A percentile compares a stretch with the other conserved stretches of the same genome.
Evolutionary conservation across 208 protist species (phyloP).

Genomic region (Crithidia sp.): DNA sequence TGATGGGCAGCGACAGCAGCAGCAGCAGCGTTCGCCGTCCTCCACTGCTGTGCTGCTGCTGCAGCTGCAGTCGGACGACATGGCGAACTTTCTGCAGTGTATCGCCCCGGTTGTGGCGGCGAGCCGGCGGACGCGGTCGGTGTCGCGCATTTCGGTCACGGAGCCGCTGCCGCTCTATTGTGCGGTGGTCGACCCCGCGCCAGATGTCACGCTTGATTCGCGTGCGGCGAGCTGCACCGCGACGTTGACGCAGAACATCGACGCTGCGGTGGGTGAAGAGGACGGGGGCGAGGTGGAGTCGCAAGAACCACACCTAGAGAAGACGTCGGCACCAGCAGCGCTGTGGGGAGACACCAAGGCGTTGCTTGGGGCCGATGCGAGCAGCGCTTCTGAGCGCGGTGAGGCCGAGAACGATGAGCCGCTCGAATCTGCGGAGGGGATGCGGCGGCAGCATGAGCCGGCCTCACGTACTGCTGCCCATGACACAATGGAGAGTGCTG

Average conservation of each 20-base stretch:
- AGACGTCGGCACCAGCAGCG: no score
- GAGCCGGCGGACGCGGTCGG: constrained; percentile 58
- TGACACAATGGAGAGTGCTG: constrained; percentile 22
- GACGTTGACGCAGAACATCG: not conserved
- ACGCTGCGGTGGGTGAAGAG: not conserved
- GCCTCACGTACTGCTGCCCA: no score
- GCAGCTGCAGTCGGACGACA: constrained; percentile 51
- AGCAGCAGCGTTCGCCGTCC: not conserved
- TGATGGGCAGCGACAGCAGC: constrained; percentile 1
- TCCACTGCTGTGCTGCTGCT: constrained; percentile 37
- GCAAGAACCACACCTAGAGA: not conserved
- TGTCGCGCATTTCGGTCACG: constrained; percentile 74
- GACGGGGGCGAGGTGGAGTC: not conserved
- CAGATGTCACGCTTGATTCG: not conserved
- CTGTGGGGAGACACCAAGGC: no score
- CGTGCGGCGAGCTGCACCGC: constrained; percentile 1
- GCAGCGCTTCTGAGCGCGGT: no score
- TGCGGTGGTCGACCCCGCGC: constrained; percentile 26
- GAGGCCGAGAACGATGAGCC: no score
- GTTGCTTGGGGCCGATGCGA: no score
- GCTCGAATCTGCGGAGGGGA: no score
- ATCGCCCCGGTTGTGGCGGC: constrained; percentile 68
- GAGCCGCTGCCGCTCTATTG: constrained; percentile 61
- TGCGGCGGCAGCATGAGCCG: no score
- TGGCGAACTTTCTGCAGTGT: constrained; percentile 60